phyloP scores from a whole-genome alignment of 2,329 filamentous ascomycete genomes.

The Paecilomyces variotii region DNA sequence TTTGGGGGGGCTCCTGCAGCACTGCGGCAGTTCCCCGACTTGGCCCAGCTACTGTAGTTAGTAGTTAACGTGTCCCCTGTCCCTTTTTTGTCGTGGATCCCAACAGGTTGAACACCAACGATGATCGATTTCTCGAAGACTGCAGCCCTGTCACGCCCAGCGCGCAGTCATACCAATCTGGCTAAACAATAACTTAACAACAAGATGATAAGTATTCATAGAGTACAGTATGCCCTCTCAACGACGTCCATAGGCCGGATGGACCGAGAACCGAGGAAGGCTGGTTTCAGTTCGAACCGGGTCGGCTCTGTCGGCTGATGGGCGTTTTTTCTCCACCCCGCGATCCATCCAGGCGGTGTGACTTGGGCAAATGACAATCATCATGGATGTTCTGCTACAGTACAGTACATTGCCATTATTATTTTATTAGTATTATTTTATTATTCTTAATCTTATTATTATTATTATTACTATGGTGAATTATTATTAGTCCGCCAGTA shows the following conservation, averaged over 20 bases:
- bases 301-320: background rate
- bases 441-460: no score
- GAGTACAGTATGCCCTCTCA: background rate
- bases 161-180: background rate
- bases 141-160: background rate
- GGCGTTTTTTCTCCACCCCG: background rate
- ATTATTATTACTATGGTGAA: no score
- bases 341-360: background rate
- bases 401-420: no score
- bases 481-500: no score
- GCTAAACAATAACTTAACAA: background rate
- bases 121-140: background rate
- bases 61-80: background rate
- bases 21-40: background rate
- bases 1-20: background rate
- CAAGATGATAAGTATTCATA: no score
- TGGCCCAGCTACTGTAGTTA: background rate
- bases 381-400: no score
- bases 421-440: no score
- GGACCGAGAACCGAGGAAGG: background rate
- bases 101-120: background rate
- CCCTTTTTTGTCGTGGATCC: background rate
- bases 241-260: background rate
- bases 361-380: no score
- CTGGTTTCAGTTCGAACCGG: background rate